A percentile compares a stretch with the other conserved stretches of the same genome.
Evolutionary conservation across 495 filamentous ascomycete species (phyloP).

Genomic region (Evansstolkia leycettana): DNA sequence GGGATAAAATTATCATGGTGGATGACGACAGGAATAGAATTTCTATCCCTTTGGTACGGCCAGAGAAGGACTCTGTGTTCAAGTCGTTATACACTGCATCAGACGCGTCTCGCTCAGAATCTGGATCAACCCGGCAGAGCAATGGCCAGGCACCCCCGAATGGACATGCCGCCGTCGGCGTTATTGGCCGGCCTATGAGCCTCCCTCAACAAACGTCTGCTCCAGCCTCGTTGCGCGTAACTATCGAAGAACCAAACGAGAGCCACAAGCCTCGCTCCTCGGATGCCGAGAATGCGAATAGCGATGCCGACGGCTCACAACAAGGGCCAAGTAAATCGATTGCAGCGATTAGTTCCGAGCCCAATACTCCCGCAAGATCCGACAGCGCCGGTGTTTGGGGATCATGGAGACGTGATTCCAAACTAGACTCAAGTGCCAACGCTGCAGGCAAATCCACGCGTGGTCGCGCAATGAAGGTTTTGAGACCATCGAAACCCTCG

Average conservation of each 20-base stretch:
- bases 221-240: slow-evolving; percentile 13
- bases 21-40: slow-evolving; percentile 80
- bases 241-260: slow-evolving; percentile 21
- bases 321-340: slow-evolving; percentile 11
- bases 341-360: slow-evolving; percentile 14
- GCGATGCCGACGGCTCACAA: slow-evolving; percentile 15
- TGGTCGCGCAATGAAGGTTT: slow-evolving; percentile 61
- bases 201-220: slow-evolving; percentile 10
- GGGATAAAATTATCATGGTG: slow-evolving; percentile 74
- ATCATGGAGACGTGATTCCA: slow-evolving; percentile 54
- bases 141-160: slow-evolving; percentile 7
- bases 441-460: slow-evolving; percentile 33
- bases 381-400: slow-evolving; percentile 46
- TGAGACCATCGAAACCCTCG: slow-evolving; percentile 50
- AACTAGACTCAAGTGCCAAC: slow-evolving; percentile 28
- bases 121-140: neutral
- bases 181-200: slow-evolving; percentile 16
- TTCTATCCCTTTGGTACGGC: slow-evolving; percentile 84
- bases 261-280: slow-evolving; percentile 22
- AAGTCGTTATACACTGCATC: slow-evolving; percentile 53
- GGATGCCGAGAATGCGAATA: slow-evolving; percentile 3
- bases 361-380: slow-evolving; percentile 26
- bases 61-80: slow-evolving; percentile 76
- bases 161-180: slow-evolving; percentile 11
- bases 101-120: slow-evolving; percentile 19